phyloP scores from a whole-genome alignment of 208 protist species.

The Acanthamoeba healyi region DNA sequence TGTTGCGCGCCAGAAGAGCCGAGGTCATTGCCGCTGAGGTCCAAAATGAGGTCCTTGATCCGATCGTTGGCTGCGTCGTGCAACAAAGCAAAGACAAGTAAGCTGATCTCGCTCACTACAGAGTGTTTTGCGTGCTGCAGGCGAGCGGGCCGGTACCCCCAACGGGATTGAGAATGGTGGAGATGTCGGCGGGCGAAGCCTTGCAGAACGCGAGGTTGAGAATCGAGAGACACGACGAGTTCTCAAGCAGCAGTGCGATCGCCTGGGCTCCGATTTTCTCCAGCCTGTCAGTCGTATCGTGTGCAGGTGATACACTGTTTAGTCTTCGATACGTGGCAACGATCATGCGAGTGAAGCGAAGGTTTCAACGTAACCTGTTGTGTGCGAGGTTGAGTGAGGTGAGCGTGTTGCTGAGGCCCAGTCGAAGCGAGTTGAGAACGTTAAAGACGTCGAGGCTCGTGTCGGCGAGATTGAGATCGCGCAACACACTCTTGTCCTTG shows the following conservation, averaged over 20 bases:
- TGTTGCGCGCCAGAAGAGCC: background rate
- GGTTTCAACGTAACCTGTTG: conserved; percentile 12
- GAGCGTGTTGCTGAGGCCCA: conserved; percentile 38
- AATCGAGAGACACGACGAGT: background rate
- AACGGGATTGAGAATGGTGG: background rate
- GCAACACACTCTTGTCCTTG: conserved; percentile 43
- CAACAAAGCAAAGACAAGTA: background rate
- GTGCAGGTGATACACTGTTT: too few species aligned
- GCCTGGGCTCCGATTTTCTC: conserved; percentile 67
- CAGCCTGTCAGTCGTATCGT: background rate
- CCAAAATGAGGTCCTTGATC: conserved; percentile 52
- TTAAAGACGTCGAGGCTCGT: conserved; percentile 37
- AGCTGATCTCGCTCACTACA: background rate
- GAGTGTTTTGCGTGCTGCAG: background rate
- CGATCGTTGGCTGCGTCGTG: conserved; percentile 6
- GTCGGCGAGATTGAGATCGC: conserved; percentile 50
- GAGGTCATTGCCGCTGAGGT: conserved; percentile 55
- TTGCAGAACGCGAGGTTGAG: conserved; percentile 64
- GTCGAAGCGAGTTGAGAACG: conserved; percentile 60
- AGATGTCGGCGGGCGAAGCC: background rate
- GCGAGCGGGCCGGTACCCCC: background rate
- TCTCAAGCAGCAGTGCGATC: conserved; percentile 2
- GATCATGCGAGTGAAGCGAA: too few species aligned
- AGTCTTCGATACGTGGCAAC: too few species aligned
- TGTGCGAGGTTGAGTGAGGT: conserved; percentile 28